Conservation (phyloP, 2,329 filamentous ascomycete species). For the Corynespora cassiicola region DNA sequence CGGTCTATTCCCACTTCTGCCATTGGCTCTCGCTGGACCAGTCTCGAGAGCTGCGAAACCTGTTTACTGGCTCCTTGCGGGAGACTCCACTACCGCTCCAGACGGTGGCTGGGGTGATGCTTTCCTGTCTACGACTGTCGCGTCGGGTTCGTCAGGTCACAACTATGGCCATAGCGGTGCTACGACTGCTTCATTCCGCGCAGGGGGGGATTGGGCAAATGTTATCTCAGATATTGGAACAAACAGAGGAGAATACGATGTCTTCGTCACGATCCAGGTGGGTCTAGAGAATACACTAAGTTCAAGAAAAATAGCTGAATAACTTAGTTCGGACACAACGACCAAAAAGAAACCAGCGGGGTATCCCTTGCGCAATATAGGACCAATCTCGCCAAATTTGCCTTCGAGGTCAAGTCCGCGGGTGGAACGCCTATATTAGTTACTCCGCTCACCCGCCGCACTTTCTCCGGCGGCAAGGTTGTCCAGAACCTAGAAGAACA, state of each 20-base stretch:
- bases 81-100: conserved; percentile 44
- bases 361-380: conserved; percentile 54
- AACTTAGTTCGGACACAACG: conserved; percentile 71
- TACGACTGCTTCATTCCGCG: conserved; percentile 63
- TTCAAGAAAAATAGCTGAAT: too few relatives aligned
- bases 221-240: conserved; percentile 53
- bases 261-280: conserved; percentile 60
- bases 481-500: conserved; percentile 56
- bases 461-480: conserved; percentile 50
- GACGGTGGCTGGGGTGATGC: conserved; percentile 62
- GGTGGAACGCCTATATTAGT: conserved; percentile 54
- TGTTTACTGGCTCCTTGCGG: too few relatives aligned
- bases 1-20: conserved; percentile 16
- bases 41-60: too few relatives aligned
- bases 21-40: conserved; percentile 21
- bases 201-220: conserved; percentile 59
- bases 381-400: conserved; percentile 55
- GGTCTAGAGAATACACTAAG: too few relatives aligned
- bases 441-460: conserved; percentile 61
- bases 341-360: conserved; percentile 59
- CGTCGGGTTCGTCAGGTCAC: conserved; percentile 55
- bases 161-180: conserved; percentile 62
- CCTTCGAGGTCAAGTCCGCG: conserved; percentile 35
- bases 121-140: conserved; percentile 58
- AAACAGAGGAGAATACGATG: conserved; percentile 42